Evolutionary conservation across 1,139 yeast genomes (phyloP), one percentile per base, ranked within the genome.

Genomic region (Candida frijolesensis): DNA sequence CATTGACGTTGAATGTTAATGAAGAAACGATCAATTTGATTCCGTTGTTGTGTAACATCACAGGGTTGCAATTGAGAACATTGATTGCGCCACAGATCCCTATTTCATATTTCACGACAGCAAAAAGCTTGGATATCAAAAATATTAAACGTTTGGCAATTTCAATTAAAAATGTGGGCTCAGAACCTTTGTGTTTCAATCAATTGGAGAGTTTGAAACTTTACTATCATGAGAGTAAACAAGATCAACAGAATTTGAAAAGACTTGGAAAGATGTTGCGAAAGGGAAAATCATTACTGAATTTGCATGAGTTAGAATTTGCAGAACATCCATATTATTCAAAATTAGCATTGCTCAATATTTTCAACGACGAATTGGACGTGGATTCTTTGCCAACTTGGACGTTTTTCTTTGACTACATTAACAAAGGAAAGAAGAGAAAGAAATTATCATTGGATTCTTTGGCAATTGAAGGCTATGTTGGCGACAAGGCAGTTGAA

Each of bases 61-160:
- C 14, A 2, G 35, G 39, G 7, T 34, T 49, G 7, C 40, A 46
- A 29, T 34, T 49, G 22, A 43, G 34, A 7, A 43, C 47, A 11
- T 46, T 49, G 27, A 40, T 49, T 46, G 51, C 51, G 3, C 51
- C 51, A 2, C 33, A 43, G 7, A 43, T 49, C n/a, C 46, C 51
- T 14, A 14, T 49, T 10, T 19, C 47, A 14, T 46, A 46, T 35
- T 49, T 49, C 18, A 33, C 43, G 8, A 27, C 29, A 15, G 11
- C 15, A 8, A 18, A 33, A 32, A 33, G 47, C 37, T 16, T 42
- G n/a, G 37, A 46, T 35, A 32, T 42, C 3, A 42, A 19, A 4
- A 32, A 10, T 14, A 39, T 50, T 6, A 47, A 47, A 19, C 48
- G 30, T 11, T 35, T 50, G 35, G 35, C 41, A 14, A 33, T 50